Conservation (phyloP, 2,329 filamentous ascomycete species). For the Botrytis byssoidea region DNA sequence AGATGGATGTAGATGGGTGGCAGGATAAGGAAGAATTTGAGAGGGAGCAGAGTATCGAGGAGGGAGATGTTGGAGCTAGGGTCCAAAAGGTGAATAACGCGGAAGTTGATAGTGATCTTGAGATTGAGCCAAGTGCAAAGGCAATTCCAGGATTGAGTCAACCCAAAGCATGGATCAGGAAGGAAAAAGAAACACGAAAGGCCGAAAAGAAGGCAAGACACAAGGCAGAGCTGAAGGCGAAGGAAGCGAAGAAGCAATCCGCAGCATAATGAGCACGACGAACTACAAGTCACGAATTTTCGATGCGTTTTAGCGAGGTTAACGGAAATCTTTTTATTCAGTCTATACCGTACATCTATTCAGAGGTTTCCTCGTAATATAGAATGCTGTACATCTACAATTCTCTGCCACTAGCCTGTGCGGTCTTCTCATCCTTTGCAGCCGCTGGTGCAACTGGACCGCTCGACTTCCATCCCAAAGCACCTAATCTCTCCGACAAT, state of each 20-base stretch:
- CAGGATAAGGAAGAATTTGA: conserved; percentile 41
- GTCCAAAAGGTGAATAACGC: conserved; percentile 22
- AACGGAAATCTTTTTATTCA: conserved; percentile 1
- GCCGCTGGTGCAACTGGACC: conserved; percentile 42
- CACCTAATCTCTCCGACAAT: conserved; percentile 86
- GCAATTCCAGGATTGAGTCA: conserved; percentile 32
- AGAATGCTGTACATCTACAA: conserved; percentile 48
- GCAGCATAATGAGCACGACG: conserved; percentile 29
- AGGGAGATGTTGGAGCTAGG: conserved; percentile 30
- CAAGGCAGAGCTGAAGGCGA: conserved; percentile 58
- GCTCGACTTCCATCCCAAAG: conserved; percentile 73
- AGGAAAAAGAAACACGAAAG: conserved; percentile 42
- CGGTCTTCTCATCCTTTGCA: conserved; percentile 47
- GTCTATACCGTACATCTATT: conserved; percentile 43
- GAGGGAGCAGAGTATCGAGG: conserved; percentile 37
- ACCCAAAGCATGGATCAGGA: conserved; percentile 37
- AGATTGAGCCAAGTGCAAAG: conserved; percentile 7
- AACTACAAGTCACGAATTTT: conserved; percentile 21
- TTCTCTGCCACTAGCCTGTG: conserved; percentile 74
- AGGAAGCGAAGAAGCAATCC: conserved; percentile 51
- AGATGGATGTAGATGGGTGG: conserved; percentile 37
- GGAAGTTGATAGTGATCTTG: conserved; percentile 45
- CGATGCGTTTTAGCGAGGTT: conserved; percentile 15
- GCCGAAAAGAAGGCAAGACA: conserved; percentile 46
- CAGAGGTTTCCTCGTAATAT: neutral